Evolutionary conservation across 805 yeast genomes (phyloP), one percentile per base, ranked within the genome.

Genomic region (Clavispora carvajalis): DNA sequence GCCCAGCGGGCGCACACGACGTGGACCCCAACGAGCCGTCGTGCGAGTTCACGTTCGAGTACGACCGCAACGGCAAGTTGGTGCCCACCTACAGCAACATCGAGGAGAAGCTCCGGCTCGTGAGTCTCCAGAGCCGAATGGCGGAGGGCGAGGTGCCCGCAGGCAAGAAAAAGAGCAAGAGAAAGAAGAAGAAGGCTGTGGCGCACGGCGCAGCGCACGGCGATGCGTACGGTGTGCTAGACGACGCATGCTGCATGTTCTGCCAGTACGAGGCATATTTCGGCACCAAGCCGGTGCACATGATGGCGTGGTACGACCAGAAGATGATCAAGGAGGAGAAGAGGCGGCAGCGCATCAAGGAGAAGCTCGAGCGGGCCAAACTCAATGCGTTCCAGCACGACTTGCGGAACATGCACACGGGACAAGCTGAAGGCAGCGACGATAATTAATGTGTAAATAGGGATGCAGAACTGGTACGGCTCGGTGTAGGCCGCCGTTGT

Each of bases 221-320:
- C 18, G 31, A 28, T 19, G 31, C 31, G 19, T 28, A 28, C 19
- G 31, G 31, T 13, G 36, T 41, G 6, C 15, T 18, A 3, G 39
- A 37, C 22, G 47, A 35, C n/a, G 25, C 44, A 29, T 53, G 67
- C 45, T 76, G 81, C 51, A 56, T 73, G 45, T 67, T 76, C 39
- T 76, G 81, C 54, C 78, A 75, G 47, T 76, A 74, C 52, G 76
- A 74, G 50, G 63, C 67, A 38, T 67, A 74, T 2, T 76, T 65
- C 53, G 80, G 80, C 1, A 58, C 56, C 34, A 71, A 73, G 37
- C 80, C 81, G 0, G 55, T 57, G 18, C 73, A 74, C 50, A 67
- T 73, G 68, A 71, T 75, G 44, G 71, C 68, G 50, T 71, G 77
- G 73, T 71, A 71, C 44, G 72, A 74, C 42, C 57, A 57, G 36